phyloP scores from a whole-genome alignment of 768 basidiomycete genomes.

The Agrocybe praecox region DNA sequence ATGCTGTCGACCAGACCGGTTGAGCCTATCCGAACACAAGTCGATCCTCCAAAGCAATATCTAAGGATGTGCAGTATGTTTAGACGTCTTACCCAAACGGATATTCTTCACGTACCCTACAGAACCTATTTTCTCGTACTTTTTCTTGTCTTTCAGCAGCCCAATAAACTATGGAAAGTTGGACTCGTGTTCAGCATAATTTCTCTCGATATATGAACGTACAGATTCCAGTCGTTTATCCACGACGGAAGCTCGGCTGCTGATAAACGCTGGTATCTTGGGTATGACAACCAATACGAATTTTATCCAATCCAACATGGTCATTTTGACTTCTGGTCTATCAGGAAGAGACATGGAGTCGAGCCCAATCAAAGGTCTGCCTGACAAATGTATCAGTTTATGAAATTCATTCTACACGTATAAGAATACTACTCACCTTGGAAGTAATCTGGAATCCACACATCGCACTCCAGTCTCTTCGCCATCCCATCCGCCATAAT shows the following conservation, averaged over 20 bases:
- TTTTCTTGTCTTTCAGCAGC: slow-evolving; percentile 36
- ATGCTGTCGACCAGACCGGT: slow-evolving; percentile 37
- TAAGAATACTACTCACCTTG: slow-evolving; percentile 50
- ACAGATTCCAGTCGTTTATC: slow-evolving; percentile 33
- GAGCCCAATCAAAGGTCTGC: slow-evolving; percentile 27
- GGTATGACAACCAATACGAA: slow-evolving; percentile 21
- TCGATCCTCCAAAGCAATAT: slow-evolving; percentile 46
- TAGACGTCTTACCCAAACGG: background rate
- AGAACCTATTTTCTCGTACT: slow-evolving; percentile 43
- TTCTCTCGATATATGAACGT: background rate
- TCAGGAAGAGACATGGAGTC: slow-evolving; percentile 26
- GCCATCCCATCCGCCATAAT: slow-evolving; percentile 58
- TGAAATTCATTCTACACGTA: background rate
- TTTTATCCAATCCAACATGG: slow-evolving; percentile 26
- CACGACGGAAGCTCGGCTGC: slow-evolving; percentile 32
- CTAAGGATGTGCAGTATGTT: slow-evolving; percentile 18
- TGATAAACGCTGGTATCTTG: slow-evolving; percentile 28
- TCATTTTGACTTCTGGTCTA: slow-evolving; percentile 31
- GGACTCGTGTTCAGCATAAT: background rate
- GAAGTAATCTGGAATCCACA: slow-evolving; percentile 69
- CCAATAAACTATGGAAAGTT: slow-evolving; percentile 32
- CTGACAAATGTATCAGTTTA: slow-evolving; percentile 12
- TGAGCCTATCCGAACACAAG: slow-evolving; percentile 36
- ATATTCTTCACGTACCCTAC: slow-evolving; percentile 34
- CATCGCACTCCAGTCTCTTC: slow-evolving; percentile 51